These are phyloP conservation scores for Auxenochlorella pyrenoidosa DNA, from an alignment of 139 green algal species.

Conservation along the genomic window DNA sequence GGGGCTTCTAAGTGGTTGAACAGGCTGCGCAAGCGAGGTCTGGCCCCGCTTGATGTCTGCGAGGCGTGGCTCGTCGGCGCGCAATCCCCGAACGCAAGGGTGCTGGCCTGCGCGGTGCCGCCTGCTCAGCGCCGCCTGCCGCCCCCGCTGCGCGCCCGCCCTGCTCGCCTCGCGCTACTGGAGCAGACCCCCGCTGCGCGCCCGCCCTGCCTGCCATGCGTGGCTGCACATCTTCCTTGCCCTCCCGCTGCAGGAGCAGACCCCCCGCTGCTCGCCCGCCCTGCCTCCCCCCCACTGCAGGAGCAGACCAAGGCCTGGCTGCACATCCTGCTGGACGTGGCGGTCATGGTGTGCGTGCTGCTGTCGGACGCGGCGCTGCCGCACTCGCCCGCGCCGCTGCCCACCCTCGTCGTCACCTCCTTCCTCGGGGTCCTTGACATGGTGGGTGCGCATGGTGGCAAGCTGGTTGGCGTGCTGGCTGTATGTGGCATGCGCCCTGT, in stretches of 20 bases:
- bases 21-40: no score
- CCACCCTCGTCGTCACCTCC: slow-evolving; percentile 11
- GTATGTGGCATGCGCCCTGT: background rate
- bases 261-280: background rate
- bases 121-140: background rate
- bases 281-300: background rate
- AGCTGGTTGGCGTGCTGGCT: background rate
- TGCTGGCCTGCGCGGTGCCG: background rate
- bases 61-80: no score
- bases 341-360: slow-evolving; percentile 39
- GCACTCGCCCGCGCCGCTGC: slow-evolving; percentile 24
- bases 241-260: slow-evolving; percentile 27
- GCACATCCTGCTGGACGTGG: slow-evolving; percentile 35
- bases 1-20: no score
- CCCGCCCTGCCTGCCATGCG: background rate
- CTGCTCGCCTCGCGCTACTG: background rate
- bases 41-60: no score
- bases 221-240: slow-evolving; percentile 27
- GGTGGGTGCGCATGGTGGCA: background rate
- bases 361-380: slow-evolving; percentile 32
- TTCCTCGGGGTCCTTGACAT: slow-evolving; percentile 33
- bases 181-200: slow-evolving; percentile 27
- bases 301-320: slow-evolving; percentile 41
- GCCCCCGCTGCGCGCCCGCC: background rate
- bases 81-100: no score